Evolutionary conservation across 345 rosid species (phyloP).

Genomic region (Diplotaxis tenuifolia): DNA sequence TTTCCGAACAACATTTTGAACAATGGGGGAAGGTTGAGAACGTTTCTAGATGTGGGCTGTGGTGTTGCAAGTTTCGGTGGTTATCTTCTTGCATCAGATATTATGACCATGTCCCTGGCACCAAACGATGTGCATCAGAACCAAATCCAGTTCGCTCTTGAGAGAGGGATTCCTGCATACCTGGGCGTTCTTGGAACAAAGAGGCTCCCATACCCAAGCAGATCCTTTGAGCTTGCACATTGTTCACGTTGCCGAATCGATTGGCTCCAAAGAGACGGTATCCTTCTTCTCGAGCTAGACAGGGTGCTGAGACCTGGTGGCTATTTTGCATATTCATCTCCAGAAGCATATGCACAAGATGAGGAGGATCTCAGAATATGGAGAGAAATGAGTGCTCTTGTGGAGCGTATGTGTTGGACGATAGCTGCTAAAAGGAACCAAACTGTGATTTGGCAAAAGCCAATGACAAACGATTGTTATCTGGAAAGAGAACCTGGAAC

Average conservation of each 20-base stretch:
- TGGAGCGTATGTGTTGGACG: conserved; percentile 93
- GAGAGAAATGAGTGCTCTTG: conserved; percentile 93
- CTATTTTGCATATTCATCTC: conserved; percentile 96
- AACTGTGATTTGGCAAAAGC: conserved; percentile 96
- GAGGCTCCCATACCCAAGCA: conserved; percentile 98
- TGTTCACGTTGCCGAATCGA: conserved; percentile 98
- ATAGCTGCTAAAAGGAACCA: conserved; percentile 87
- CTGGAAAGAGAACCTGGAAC: conserved; percentile 76
- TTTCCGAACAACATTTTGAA: conserved; percentile 67
- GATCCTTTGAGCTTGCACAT: conserved; percentile 96
- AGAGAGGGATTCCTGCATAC: conserved; percentile 98
- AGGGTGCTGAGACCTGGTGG: conserved; percentile 96
- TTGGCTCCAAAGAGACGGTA: conserved; percentile 98
- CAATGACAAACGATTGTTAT: conserved; percentile 88
- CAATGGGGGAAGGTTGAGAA: conserved; percentile 75
- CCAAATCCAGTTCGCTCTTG: conserved; percentile 97
- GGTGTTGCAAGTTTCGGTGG: conserved; percentile 99
- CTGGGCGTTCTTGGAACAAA: conserved; percentile 93
- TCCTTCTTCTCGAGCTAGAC: conserved; percentile 97
- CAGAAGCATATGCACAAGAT: conserved; percentile 99
- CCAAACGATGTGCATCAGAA: conserved; percentile 99
- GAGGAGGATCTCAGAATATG: conserved; percentile 96
- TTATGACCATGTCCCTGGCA: conserved; percentile 90
- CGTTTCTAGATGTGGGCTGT: conserved; percentile 97
- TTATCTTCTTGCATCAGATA: conserved; percentile 85